These are phyloP conservation scores for Acidiella bohemica DNA, from an alignment of 495 filamentous ascomycete genomes.

Conservation along the genomic window DNA sequence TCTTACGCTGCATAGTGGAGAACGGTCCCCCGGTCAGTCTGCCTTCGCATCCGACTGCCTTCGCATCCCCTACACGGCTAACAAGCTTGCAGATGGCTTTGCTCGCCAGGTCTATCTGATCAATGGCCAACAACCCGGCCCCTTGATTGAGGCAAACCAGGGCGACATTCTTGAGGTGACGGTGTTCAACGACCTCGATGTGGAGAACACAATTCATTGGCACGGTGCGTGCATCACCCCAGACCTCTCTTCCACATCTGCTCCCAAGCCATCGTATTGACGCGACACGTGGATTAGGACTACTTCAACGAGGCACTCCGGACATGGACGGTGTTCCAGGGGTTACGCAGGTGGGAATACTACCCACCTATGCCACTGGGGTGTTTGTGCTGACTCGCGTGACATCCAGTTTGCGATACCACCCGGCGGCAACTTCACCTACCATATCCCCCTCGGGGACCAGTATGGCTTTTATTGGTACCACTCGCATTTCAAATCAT, in stretches of 20 bases:
- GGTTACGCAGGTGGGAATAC: slow-evolving; percentile 3
- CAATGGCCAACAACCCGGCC: slow-evolving; percentile 43
- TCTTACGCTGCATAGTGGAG: not conserved
- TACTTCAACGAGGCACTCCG: slow-evolving; percentile 10
- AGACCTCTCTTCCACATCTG: not conserved
- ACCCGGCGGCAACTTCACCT: slow-evolving; percentile 11
- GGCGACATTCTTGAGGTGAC: slow-evolving; percentile 26
- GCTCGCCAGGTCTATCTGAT: slow-evolving; percentile 25
- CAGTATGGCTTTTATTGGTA: slow-evolving; percentile 11
- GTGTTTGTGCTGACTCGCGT: not conserved
- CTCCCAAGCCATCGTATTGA: not conserved
- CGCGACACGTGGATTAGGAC: not conserved
- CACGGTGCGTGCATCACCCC: slow-evolving; percentile 1
- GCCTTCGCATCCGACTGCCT: not conserved
- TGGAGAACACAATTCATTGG: slow-evolving; percentile 8
- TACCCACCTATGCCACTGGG: not conserved
- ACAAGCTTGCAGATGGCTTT: slow-evolving; percentile 24
- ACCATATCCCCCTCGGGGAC: slow-evolving; percentile 2
- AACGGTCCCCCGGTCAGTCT: not conserved
- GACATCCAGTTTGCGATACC: slow-evolving; percentile 4
- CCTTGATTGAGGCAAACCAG: slow-evolving; percentile 38
- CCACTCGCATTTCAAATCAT: slow-evolving; percentile 6
- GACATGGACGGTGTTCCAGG: slow-evolving; percentile 11
- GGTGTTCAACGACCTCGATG: slow-evolving; percentile 1
- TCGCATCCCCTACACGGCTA: not conserved